Conservation (phyloP, 1,284 basidiomycete species). For the Fistulina hepatica region DNA sequence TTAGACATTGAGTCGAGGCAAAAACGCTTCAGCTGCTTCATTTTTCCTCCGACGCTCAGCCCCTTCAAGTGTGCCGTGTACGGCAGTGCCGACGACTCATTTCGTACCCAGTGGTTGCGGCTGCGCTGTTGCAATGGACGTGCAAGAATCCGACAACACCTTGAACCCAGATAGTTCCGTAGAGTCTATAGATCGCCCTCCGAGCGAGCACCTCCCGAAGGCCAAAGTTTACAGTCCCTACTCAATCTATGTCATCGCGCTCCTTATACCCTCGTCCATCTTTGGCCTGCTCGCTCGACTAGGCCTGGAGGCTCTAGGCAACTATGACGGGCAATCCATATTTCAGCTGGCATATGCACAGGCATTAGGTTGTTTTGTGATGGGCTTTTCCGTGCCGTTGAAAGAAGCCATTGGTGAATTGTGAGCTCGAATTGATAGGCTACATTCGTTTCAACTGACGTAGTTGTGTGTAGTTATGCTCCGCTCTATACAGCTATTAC, state of each 20-base stretch:
- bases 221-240: constrained; percentile 44
- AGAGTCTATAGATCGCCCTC: constrained; percentile 43
- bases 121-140: too few relatives aligned
- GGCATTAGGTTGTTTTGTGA: constrained; percentile 81
- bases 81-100: too few relatives aligned
- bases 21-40: too few relatives aligned
- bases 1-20: too few relatives aligned
- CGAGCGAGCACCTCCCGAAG: constrained; percentile 30
- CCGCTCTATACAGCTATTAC: constrained; percentile 84
- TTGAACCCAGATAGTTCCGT: constrained; percentile 35
- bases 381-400: constrained; percentile 69
- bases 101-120: too few relatives aligned
- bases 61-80: too few relatives aligned
- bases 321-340: constrained; percentile 66
- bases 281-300: constrained; percentile 72
- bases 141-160: too few relatives aligned
- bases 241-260: constrained; percentile 53
- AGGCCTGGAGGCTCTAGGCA: constrained; percentile 60
- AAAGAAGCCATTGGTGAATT: constrained; percentile 64
- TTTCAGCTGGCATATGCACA: constrained; percentile 86
- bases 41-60: too few relatives aligned
- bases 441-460: constrained; percentile 10
- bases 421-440: constrained; percentile 37
- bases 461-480: constrained; percentile 50
- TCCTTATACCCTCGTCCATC: constrained; percentile 68